phyloP scores from a whole-genome alignment of 1,139 yeast genomes.

The Magnusiomyces magnusii region DNA sequence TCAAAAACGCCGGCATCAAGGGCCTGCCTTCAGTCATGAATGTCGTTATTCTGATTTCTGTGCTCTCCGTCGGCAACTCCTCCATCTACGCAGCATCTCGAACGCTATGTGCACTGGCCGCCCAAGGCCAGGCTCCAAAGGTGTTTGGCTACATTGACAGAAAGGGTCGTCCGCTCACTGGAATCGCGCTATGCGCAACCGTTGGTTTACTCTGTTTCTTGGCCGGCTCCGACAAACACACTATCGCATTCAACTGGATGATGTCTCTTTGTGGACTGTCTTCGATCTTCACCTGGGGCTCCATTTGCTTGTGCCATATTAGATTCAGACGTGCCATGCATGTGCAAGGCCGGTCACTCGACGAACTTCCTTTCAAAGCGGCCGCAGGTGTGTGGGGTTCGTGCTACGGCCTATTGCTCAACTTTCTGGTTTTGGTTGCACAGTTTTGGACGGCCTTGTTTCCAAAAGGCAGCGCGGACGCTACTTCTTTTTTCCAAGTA shows the following conservation, averaged over 20 bases:
- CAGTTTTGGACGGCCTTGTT: conserved; percentile 77
- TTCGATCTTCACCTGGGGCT: conserved; percentile 73
- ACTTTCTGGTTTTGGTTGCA: conserved; percentile 58
- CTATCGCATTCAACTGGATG: conserved; percentile 68
- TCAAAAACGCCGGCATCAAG: conserved; percentile 48
- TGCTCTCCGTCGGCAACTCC: conserved; percentile 66
- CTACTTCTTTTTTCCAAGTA: conserved; percentile 42
- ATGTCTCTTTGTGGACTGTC: conserved; percentile 74
- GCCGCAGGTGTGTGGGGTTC: conserved; percentile 71
- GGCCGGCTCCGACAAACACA: conserved; percentile 64
- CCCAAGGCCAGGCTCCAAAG: conserved; percentile 75
- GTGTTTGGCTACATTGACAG: conserved; percentile 66
- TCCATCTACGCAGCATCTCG: conserved; percentile 74
- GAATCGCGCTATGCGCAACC: conserved; percentile 47
- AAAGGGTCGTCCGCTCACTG: conserved; percentile 66
- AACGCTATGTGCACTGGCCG: conserved; percentile 73
- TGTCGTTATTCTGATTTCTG: conserved; percentile 65
- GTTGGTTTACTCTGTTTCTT: conserved; percentile 66
- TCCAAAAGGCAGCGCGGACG: conserved; percentile 47
- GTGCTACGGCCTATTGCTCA: conserved; percentile 51
- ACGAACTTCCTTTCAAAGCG: conserved; percentile 63
- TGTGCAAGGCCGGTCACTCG: conserved; percentile 53
- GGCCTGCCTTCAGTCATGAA: conserved; percentile 66
- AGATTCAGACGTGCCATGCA: conserved; percentile 71
- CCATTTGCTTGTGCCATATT: conserved; percentile 66